Evolutionary conservation across 768 basidiomycete genomes (phyloP).

Genomic region (Nidula microcarpa): DNA sequence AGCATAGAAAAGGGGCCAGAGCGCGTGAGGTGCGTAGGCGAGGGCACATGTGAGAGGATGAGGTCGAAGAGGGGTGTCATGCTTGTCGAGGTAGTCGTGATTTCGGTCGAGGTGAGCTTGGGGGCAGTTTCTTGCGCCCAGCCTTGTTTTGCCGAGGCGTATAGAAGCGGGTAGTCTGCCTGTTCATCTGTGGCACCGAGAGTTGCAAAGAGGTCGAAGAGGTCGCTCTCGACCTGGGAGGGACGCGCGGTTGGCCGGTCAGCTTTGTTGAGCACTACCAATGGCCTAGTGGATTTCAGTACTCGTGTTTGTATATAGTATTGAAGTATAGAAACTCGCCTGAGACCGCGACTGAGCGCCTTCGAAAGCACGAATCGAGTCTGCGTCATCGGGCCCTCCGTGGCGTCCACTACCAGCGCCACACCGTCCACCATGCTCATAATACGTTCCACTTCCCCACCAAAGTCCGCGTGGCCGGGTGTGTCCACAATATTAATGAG

Average conservation of each 20-base stretch:
- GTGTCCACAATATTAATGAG: constrained; percentile 61
- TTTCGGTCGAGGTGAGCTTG: constrained; percentile 10
- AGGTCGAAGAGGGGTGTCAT: constrained; percentile 46
- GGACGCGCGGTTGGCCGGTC: constrained; percentile 41
- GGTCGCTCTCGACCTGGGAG: constrained; percentile 44
- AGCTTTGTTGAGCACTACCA: constrained; percentile 50
- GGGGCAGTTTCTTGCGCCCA: constrained; percentile 35
- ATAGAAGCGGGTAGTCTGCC: constrained; percentile 47
- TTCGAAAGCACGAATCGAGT: constrained; percentile 50
- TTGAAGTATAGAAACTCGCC: constrained; percentile 18
- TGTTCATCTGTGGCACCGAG: constrained; percentile 49
- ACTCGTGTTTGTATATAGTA: background rate
- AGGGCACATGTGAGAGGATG: constrained; percentile 40
- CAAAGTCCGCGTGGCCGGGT: constrained; percentile 62
- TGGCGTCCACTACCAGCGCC: constrained; percentile 56
- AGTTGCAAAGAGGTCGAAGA: constrained; percentile 48
- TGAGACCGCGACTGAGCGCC: constrained; percentile 37
- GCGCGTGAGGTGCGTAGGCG: constrained; percentile 33
- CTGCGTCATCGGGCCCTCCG: constrained; percentile 62
- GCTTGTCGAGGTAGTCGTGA: constrained; percentile 12
- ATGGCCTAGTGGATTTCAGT: constrained; percentile 22
- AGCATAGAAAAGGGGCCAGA: constrained; percentile 46
- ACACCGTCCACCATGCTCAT: constrained; percentile 62
- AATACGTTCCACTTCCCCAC: constrained; percentile 59
- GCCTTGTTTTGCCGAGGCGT: constrained; percentile 48